A percentile compares a stretch with the other conserved stretches of the same genome.
These are phyloP conservation scores for Neolentinus lepideus DNA, from an alignment of 1,284 basidiomycete genomes.

Conservation along the genomic window DNA sequence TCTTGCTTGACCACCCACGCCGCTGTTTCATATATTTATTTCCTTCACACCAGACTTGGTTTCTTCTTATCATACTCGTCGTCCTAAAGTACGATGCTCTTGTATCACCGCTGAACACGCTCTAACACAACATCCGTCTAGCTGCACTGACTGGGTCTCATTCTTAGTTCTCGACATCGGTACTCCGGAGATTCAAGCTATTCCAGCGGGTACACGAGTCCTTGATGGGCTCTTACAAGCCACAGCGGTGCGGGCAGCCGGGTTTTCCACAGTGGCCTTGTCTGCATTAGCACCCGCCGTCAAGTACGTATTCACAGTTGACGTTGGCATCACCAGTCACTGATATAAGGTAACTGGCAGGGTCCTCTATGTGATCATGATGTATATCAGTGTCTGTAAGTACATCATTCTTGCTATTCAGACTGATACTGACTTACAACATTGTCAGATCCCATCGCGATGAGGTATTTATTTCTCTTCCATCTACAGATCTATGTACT, in stretches of 20 bases:
- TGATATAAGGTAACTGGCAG: constrained; percentile 25
- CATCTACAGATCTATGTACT: not conserved
- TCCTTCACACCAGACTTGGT: constrained; percentile 87
- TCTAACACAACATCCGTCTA: constrained; percentile 18
- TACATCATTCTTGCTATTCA: constrained; percentile 12
- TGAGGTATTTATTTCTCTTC: constrained; percentile 40
- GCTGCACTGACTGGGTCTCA: constrained; percentile 78
- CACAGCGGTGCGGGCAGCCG: constrained; percentile 79
- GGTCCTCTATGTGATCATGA: constrained; percentile 85
- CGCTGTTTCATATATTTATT: constrained; percentile 15
- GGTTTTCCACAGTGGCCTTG: constrained; percentile 76
- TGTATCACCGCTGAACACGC: not conserved
- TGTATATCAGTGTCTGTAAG: constrained; percentile 77
- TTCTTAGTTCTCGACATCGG: constrained; percentile 89
- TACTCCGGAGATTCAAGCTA: constrained; percentile 59
- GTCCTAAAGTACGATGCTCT: constrained; percentile 54
- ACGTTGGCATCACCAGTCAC: too few species aligned
- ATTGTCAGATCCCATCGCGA: constrained; percentile 55
- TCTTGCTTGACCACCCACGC: constrained; percentile 78
- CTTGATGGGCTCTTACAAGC: constrained; percentile 67
- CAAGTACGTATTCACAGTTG: constrained; percentile 41
- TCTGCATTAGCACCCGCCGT: constrained; percentile 47
- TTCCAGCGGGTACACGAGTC: constrained; percentile 66
- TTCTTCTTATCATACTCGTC: constrained; percentile 65
- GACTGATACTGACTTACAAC: not conserved